Percentiles rank a stretch among this genome's conserved stretches.
Conservation (phyloP, 306 rosid genomes). For the Rosa persica region DNA sequence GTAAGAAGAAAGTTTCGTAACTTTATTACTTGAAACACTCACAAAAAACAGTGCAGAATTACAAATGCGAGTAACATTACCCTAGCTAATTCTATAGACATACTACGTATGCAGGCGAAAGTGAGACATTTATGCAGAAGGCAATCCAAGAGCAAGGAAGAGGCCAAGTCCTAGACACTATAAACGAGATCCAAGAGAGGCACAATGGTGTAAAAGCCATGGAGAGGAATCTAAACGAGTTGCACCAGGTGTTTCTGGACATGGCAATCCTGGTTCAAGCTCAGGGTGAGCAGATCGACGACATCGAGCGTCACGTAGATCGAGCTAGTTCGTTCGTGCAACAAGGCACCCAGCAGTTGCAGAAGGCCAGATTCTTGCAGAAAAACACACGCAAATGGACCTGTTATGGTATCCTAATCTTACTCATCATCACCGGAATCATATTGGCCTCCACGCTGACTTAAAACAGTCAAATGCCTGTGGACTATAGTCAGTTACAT, state of each 20-base stretch:
- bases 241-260: conserved; percentile 90
- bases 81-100: background rate
- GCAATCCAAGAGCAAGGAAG: conserved; percentile 87
- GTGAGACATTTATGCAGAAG: conserved; percentile 79
- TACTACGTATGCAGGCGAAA: conserved; percentile 55
- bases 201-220: conserved; percentile 72
- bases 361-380: conserved; percentile 53
- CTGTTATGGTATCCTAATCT: conserved; percentile 45
- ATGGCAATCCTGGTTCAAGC: conserved; percentile 80
- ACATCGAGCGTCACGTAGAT: conserved; percentile 65
- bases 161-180: conserved; percentile 65
- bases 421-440: conserved; percentile 43
- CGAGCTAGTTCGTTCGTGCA: conserved; percentile 66
- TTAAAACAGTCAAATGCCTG: background rate
- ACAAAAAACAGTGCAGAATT: background rate
- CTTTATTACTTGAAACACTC: background rate
- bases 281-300: conserved; percentile 74
- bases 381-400: conserved; percentile 64
- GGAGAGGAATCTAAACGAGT: conserved; percentile 73
- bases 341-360: conserved; percentile 55
- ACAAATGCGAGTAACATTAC: background rate
- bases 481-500: background rate
- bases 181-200: conserved; percentile 82
- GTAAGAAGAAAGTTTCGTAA: no score
- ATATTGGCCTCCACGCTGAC: conserved; percentile 7